Percentiles rank a stretch among this genome's conserved stretches.
These are phyloP conservation scores for Septoria petroselini DNA, from an alignment of 2,329 filamentous ascomycete species.

Conservation along the genomic window DNA sequence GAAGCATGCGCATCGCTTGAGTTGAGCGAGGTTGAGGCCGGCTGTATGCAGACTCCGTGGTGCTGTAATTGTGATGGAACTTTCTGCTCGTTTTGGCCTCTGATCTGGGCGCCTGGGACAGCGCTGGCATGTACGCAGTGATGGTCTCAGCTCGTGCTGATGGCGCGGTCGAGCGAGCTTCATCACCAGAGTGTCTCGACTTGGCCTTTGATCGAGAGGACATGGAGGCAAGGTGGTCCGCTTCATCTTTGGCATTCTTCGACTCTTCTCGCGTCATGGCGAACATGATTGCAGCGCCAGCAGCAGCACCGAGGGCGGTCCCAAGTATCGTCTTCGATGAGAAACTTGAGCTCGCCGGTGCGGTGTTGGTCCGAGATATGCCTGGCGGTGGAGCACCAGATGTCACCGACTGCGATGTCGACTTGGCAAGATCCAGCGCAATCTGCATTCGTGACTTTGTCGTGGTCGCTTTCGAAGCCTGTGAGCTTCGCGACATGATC, in stretches of 20 bases:
- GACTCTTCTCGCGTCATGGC: slow-evolving; percentile 63
- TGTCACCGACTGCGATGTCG: slow-evolving; percentile 25
- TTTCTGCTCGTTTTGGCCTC: slow-evolving; percentile 12
- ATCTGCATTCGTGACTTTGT: slow-evolving; percentile 30
- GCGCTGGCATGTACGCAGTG: slow-evolving; percentile 33
- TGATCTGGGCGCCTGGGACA: slow-evolving; percentile 27
- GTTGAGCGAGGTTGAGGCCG: slow-evolving; percentile 26
- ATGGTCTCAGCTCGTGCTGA: slow-evolving; percentile 17
- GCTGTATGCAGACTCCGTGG: slow-evolving; percentile 33
- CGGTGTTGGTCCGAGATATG: slow-evolving; percentile 22
- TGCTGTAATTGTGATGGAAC: slow-evolving; percentile 33
- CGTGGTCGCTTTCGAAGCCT: slow-evolving; percentile 24
- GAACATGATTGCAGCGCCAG: slow-evolving; percentile 73
- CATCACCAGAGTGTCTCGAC: slow-evolving; percentile 20
- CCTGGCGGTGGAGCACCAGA: slow-evolving; percentile 23
- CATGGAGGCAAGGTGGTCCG: slow-evolving; percentile 32
- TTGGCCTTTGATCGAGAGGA: slow-evolving; percentile 21
- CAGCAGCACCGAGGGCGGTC: slow-evolving; percentile 73
- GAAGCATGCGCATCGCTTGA: slow-evolving; percentile 39
- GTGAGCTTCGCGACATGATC: slow-evolving; percentile 11
- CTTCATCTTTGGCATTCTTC: slow-evolving; percentile 46
- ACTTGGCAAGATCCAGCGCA: slow-evolving; percentile 29
- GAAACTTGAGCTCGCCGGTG: slow-evolving; percentile 23
- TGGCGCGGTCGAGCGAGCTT: slow-evolving; percentile 14
- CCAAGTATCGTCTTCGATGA: slow-evolving; percentile 52